phyloP scores from a whole-genome alignment of 495 filamentous ascomycete species.

The Aspergillus biplanus region DNA sequence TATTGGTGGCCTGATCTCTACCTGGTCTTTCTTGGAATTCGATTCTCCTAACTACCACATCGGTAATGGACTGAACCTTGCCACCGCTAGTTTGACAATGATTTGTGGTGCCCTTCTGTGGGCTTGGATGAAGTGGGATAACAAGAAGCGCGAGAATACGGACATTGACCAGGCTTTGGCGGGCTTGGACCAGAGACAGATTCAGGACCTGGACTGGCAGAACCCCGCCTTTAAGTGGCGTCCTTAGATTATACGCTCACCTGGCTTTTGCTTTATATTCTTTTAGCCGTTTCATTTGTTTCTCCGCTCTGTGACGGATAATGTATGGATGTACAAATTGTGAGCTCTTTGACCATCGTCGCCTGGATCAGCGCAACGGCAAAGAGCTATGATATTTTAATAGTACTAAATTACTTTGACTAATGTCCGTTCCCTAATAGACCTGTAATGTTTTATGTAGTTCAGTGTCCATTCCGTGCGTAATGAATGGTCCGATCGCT shows the following conservation, averaged over 20 bases:
- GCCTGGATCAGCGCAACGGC: neutral
- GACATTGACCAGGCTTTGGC: slow-evolving; percentile 59
- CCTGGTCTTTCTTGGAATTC: slow-evolving; percentile 68
- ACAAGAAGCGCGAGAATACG: slow-evolving; percentile 57
- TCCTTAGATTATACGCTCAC: slow-evolving; percentile 35
- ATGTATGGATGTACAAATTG: neutral
- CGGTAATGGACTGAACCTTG: slow-evolving; percentile 76
- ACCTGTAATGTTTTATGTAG: neutral
- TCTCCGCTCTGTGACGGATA: neutral
- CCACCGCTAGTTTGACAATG: slow-evolving; percentile 56
- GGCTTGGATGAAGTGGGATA: slow-evolving; percentile 67
- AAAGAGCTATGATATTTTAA: slow-evolving; percentile 5
- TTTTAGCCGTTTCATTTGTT: neutral
- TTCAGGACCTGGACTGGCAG: slow-evolving; percentile 72
- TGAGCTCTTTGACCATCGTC: neutral
- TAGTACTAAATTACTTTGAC: neutral
- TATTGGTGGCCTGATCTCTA: slow-evolving; percentile 70
- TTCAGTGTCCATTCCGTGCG: neutral
- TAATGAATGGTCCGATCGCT: neutral
- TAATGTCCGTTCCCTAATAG: neutral
- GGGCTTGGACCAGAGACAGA: slow-evolving; percentile 55
- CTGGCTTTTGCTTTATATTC: slow-evolving; percentile 11
- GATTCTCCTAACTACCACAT: slow-evolving; percentile 72
- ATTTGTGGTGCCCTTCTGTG: slow-evolving; percentile 49
- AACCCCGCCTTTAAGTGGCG: slow-evolving; percentile 72